Base-by-base conservation (phyloP, 1,139 yeast species). In the Arxiozyma slooffiae region DNA sequence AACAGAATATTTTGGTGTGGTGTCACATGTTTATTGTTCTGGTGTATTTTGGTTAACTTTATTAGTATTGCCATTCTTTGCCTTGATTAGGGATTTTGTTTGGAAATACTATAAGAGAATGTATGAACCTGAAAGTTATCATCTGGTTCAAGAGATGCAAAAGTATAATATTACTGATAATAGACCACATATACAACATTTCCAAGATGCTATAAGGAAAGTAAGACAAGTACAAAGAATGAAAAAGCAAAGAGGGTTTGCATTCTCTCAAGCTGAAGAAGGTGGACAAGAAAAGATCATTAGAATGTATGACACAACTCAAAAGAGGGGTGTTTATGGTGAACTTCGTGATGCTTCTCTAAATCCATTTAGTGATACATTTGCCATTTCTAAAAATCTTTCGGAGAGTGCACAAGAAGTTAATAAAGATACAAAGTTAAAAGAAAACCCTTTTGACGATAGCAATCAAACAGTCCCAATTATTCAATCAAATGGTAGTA, bases 211-310 rank as follows among this genome's bases (percentile, higher is more conserved):
- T 7, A 92, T 94, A 53, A 79, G 97, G 64, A 92, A 90, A 66
- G 97, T 92, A 41, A 83, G 99, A 68, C 98, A 94, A 68, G 97
- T 94, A 38, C 97, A 92, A 68, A 79, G 99, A 68, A 90, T 92
- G 85, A 87, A 95, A 66, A 94, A 92, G 64, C 98, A 92, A 71
- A 83, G 98, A 70, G 99, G 99, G 20, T 94, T 88, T 75, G 99
- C 99, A 1, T 94, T 92, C 63, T 89, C 97, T 3, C 98, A 92
- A 69, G 92, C 87, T 48, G 96, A 89, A 59, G 95, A 86, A 60
- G 85, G 82, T 61, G 95, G 95, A 47, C 97, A 92, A 69, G 95
- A 88, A 56, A 82, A 84, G 64, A 80, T 94, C 56, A 84, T 94
- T 48, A 79, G 98, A 62, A 87, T 95, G 71, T 94, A 94, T 62